Base-by-base conservation (phyloP, 2,329 filamentous ascomycete genomes). In the Beauveria sp. region DNA sequence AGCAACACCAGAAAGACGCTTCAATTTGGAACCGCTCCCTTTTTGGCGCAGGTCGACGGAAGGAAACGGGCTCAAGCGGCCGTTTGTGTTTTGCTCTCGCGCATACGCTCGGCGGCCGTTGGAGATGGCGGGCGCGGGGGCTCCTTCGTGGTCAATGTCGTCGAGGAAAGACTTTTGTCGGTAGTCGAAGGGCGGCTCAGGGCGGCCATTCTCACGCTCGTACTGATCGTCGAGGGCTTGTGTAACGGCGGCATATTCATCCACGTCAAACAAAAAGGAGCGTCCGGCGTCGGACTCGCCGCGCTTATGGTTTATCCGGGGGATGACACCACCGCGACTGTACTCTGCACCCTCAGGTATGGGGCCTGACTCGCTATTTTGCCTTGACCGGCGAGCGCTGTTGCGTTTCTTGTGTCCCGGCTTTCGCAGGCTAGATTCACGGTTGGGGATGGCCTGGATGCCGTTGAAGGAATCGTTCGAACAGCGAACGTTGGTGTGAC, bases 381-480 rank as follows among this genome's bases (percentile, higher is more conserved):
- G 75, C 68, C 79, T 84, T 1, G 80, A 77, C 1, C 77, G 78
- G 34, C 81, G 77, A 5, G 75, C 77, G 16, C 79, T 81, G 1
- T 81, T 79, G 60, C 84, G 79, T 71, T 81, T 85, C 10, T 75
- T 77, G 49, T 77, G 79, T 9, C 79, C 79, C 1, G 82, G 78
- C 67, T 83, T 88, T 56, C 83, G 77, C 42, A 90, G 74, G 43
- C 87, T 91, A 1, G 87, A 91, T 60, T 89, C 87, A 61, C 87
- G 81, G 8, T 79, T 72, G 0, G 89, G 88, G 59, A 91, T 89
- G 8, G 79, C 73, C 54, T 81, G 77, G 2, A 81, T 79, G 59
- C 75, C 80, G 28, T 68, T 65, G 45, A 64, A 61, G 5, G 66
- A 66, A 14, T 67, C 65, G 22, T 22, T 61, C 22, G 65, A 62